phyloP scores from a whole-genome alignment of 805 yeast genomes.

The Pichia insulana region DNA sequence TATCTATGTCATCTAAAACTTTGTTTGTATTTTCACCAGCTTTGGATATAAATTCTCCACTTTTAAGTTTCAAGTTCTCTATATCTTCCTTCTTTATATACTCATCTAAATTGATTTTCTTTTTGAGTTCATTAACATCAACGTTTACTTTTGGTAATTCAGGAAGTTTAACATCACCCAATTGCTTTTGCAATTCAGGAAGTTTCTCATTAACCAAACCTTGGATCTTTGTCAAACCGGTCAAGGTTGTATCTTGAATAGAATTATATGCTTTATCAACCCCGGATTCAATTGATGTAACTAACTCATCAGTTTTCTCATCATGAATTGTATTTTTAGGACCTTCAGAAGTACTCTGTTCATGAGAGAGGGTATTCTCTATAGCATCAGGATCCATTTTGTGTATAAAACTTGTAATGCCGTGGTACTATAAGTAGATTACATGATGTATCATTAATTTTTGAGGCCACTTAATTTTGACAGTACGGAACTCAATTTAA shows the following conservation, averaged over 20 bases:
- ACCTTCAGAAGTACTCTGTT: background rate
- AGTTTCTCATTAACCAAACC: conserved; percentile 16
- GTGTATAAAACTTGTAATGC: too few relatives aligned
- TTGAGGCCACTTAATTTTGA: too few relatives aligned
- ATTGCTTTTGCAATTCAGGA: conserved; percentile 26
- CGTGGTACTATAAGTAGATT: too few relatives aligned
- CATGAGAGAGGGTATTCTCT: conserved; percentile 2
- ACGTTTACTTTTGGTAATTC: conserved; percentile 3
- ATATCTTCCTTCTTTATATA: conserved; percentile 17
- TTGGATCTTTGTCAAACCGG: conserved; percentile 28
- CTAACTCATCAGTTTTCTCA: conserved; percentile 49
- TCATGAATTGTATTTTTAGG: conserved; percentile 12
- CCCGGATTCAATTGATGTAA: conserved; percentile 40
- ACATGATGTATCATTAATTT: too few relatives aligned
- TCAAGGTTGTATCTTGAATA: conserved; percentile 35
- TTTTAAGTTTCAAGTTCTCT: conserved; percentile 18
- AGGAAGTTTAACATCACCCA: conserved; percentile 16
- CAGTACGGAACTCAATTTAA: too few relatives aligned
- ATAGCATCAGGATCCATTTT: conserved; percentile 10
- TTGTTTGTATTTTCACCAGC: conserved; percentile 43
- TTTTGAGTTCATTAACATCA: conserved; percentile 10
- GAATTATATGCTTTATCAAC: conserved; percentile 33
- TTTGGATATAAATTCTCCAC: conserved; percentile 20
- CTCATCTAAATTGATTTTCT: conserved; percentile 12
- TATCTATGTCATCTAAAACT: conserved; percentile 63